phyloP scores from a whole-genome alignment of 805 yeast species.

The Komagataella pseudopastoris region DNA sequence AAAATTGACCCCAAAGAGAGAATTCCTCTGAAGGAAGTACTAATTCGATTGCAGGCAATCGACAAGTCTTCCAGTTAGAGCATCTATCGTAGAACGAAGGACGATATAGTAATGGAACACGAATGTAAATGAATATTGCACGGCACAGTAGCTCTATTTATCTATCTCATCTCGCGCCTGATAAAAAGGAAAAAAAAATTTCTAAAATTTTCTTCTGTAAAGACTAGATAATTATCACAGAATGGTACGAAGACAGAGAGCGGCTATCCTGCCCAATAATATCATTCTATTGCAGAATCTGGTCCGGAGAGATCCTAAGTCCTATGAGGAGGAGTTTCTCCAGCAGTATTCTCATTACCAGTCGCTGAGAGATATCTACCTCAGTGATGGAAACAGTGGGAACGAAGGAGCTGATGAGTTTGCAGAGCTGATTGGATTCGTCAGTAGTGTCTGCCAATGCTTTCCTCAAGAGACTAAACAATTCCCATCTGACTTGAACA shows the following conservation, averaged over 20 bases:
- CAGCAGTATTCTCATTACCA: slow-evolving; percentile 91
- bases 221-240: not conserved
- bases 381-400: slow-evolving; percentile 41
- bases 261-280: slow-evolving; percentile 86
- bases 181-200: too few relatives aligned
- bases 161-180: not conserved
- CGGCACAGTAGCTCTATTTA: not conserved
- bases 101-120: not conserved
- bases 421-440: slow-evolving; percentile 76
- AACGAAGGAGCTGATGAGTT: slow-evolving; percentile 55
- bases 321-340: slow-evolving; percentile 86
- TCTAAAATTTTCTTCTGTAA: not conserved
- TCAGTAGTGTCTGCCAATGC: slow-evolving; percentile 83
- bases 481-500: slow-evolving; percentile 72
- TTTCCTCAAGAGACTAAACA: slow-evolving; percentile 79
- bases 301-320: slow-evolving; percentile 87
- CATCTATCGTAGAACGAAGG: not conserved
- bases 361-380: slow-evolving; percentile 76
- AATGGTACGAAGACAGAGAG: slow-evolving; percentile 45
- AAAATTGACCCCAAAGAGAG: not conserved
- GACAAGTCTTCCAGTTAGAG: not conserved
- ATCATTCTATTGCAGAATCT: slow-evolving; percentile 84
- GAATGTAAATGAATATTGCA: not conserved
- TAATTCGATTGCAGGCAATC: not conserved
- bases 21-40: not conserved